phyloP scores from a whole-genome alignment of 345 rosid species.

The Odontarrhena argentea region DNA sequence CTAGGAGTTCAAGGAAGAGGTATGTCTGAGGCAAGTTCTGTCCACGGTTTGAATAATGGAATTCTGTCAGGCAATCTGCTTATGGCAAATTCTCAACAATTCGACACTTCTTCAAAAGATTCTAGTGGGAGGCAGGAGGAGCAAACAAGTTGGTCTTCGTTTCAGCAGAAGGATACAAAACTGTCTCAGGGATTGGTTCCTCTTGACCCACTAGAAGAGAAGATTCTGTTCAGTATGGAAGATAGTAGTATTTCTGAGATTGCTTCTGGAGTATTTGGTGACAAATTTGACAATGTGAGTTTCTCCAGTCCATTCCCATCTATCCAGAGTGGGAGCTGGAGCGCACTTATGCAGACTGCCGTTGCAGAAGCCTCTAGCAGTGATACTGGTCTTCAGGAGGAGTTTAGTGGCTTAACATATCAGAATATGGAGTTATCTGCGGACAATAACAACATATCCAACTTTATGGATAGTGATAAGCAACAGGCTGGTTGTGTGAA shows the following conservation, averaged over 20 bases:
- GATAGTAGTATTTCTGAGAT: slow-evolving; percentile 49
- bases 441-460: slow-evolving; percentile 42
- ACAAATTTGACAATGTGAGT: slow-evolving; percentile 45
- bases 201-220: slow-evolving; percentile 84
- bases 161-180: slow-evolving; percentile 47
- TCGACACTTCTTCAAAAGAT: slow-evolving; percentile 41
- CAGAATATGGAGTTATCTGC: slow-evolving; percentile 55
- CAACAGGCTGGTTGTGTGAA: slow-evolving; percentile 56
- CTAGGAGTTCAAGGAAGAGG: slow-evolving; percentile 50
- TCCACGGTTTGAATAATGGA: slow-evolving; percentile 46
- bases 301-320: slow-evolving; percentile 57
- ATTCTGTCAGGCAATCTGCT: slow-evolving; percentile 40
- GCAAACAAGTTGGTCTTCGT: slow-evolving; percentile 45
- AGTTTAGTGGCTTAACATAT: slow-evolving; percentile 71
- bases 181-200: slow-evolving; percentile 53
- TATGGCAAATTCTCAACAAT: slow-evolving; percentile 39
- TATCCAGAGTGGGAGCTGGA: slow-evolving; percentile 88
- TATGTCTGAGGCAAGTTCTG: slow-evolving; percentile 43
- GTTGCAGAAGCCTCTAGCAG: slow-evolving; percentile 84
- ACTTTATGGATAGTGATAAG: slow-evolving; percentile 48
- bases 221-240: slow-evolving; percentile 69
- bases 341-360: slow-evolving; percentile 94
- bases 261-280: slow-evolving; percentile 53
- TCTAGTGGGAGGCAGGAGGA: slow-evolving; percentile 47
- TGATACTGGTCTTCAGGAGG: slow-evolving; percentile 64